phyloP scores from a whole-genome alignment of 768 basidiomycete species.

The Vararia minispora region DNA sequence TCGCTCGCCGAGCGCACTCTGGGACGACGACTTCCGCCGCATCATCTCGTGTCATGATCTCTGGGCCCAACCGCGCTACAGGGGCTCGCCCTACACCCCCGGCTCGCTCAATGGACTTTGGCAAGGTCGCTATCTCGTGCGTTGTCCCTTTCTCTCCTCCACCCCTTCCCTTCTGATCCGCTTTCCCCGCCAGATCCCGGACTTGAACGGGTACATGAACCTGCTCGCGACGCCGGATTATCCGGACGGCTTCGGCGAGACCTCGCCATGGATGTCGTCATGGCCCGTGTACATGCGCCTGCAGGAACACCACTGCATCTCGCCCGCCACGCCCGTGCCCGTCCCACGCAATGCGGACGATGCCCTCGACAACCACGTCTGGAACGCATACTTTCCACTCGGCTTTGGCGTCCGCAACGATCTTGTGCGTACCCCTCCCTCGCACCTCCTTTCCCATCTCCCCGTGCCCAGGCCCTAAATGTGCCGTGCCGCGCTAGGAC shows the following conservation, averaged over 20 bases:
- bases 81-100: slow-evolving; percentile 30
- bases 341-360: slow-evolving; percentile 14
- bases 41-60: slow-evolving; percentile 35
- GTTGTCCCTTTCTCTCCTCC: slow-evolving; percentile 20
- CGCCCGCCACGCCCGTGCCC: slow-evolving; percentile 25
- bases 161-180: not conserved
- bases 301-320: slow-evolving; percentile 39
- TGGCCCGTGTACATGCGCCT: slow-evolving; percentile 50
- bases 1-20: slow-evolving; percentile 34
- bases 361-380: slow-evolving; percentile 24
- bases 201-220: slow-evolving; percentile 18
- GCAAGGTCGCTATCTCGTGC: slow-evolving; percentile 53
- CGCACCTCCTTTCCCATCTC: no score
- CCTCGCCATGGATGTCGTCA: slow-evolving; percentile 25
- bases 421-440: no score
- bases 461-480: no score
- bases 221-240: slow-evolving; percentile 18
- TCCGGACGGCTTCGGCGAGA: slow-evolving; percentile 19
- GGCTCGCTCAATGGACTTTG: slow-evolving; percentile 47
- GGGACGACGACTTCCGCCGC: slow-evolving; percentile 52
- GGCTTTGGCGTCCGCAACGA: no score
- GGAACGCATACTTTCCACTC: no score
- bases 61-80: slow-evolving; percentile 19
- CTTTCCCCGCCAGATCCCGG: slow-evolving; percentile 22
- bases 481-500: no score